These are phyloP conservation scores for Plectranthus barbatus DNA, from an alignment of 257 asterid genomes.

Conservation along the genomic window DNA sequence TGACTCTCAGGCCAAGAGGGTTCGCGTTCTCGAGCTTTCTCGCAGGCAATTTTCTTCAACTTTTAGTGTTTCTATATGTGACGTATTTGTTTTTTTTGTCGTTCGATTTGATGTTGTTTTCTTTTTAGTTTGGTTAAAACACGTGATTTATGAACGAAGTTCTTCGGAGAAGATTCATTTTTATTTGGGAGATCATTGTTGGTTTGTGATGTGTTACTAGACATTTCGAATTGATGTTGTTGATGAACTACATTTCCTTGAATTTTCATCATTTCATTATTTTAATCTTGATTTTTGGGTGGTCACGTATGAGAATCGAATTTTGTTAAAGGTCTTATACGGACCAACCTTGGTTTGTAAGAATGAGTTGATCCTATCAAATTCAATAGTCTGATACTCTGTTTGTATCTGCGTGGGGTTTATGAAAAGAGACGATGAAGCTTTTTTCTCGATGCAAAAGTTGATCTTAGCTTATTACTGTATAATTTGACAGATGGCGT, in stretches of 20 bases:
- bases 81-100: background rate
- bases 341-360: too few relatives aligned
- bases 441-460: background rate
- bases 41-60: constrained; percentile 51
- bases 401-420: background rate
- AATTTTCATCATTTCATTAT: too few relatives aligned
- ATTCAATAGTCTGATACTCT: background rate
- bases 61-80: too few relatives aligned
- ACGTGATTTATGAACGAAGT: background rate
- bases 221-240: background rate
- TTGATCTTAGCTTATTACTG: background rate
- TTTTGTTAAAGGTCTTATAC: too few relatives aligned
- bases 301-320: background rate
- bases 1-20: constrained; percentile 84
- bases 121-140: background rate
- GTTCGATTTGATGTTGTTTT: background rate
- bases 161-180: background rate
- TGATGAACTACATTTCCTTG: too few relatives aligned
- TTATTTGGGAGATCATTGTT: background rate
- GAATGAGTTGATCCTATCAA: too few relatives aligned
- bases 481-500: constrained; percentile 41
- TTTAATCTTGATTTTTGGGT: background rate
- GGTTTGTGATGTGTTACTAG: background rate
- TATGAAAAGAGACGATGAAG: background rate
- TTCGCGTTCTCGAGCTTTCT: constrained; percentile 98